phyloP scores from a whole-genome alignment of 2,329 filamentous ascomycete species.

The Colletotrichum orchidophilum region DNA sequence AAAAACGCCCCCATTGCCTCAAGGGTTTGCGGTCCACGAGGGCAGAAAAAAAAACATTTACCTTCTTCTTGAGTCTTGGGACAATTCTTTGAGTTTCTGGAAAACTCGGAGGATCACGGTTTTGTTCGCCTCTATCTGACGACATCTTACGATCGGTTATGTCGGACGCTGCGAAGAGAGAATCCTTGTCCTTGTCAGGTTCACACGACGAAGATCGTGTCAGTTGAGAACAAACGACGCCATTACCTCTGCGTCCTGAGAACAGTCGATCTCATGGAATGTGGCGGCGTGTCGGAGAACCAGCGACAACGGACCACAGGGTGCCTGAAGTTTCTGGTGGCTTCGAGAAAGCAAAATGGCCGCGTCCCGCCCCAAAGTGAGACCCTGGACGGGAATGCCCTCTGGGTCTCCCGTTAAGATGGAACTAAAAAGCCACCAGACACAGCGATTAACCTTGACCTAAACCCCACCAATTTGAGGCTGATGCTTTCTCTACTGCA shows the following conservation, averaged over 20 bases:
- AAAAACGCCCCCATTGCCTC: not conserved
- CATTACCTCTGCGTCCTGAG: not conserved
- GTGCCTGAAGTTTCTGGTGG: slow-evolving; percentile 13
- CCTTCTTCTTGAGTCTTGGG: not conserved
- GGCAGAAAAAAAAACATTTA: not conserved
- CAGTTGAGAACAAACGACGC: not conserved
- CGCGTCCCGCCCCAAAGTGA: not conserved
- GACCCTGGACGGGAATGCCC: slow-evolving; percentile 15
- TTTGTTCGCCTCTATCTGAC: not conserved
- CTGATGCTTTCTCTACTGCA: slow-evolving; percentile 1
- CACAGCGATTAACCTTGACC: not conserved
- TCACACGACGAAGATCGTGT: not conserved
- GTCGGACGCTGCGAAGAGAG: not conserved
- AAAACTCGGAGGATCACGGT: not conserved
- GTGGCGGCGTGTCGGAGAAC: not conserved
- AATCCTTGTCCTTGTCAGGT: not conserved
- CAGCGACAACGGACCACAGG: not conserved
- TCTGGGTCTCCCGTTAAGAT: slow-evolving; percentile 4
- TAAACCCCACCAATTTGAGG: slow-evolving; percentile 15
- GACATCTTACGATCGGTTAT: not conserved
- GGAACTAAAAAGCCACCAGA: not conserved
- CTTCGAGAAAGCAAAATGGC: slow-evolving; percentile 17
- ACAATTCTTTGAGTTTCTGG: not conserved
- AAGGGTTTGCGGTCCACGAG: not conserved
- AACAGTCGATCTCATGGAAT: not conserved